Conservation (phyloP, 1,139 yeast species). For the Hanseniaspora sp. region DNA sequence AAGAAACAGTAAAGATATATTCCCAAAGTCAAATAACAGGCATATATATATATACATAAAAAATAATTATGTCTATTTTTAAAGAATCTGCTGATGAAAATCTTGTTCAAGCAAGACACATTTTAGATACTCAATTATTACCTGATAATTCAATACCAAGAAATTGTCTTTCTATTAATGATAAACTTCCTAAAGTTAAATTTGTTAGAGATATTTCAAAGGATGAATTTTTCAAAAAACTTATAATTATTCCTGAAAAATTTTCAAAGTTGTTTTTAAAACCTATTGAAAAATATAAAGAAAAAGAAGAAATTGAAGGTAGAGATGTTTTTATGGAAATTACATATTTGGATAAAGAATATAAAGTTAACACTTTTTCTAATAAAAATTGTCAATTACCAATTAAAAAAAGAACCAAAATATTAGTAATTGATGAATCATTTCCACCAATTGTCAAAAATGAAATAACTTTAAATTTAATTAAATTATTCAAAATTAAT, state of each 20-base stretch:
- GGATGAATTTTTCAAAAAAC: slow-evolving; percentile 10
- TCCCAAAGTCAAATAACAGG: background rate
- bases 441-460: slow-evolving; percentile 13
- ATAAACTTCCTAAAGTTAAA: background rate
- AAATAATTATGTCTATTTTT: slow-evolving; percentile 10
- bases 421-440: slow-evolving; percentile 10
- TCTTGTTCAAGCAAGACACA: slow-evolving; percentile 8
- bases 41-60: no score
- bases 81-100: slow-evolving; percentile 15
- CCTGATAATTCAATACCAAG: background rate
- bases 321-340: background rate
- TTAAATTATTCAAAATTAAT: background rate
- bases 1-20: no score
- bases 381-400: slow-evolving; percentile 5
- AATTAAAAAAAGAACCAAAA: slow-evolving; percentile 5
- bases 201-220: background rate
- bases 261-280: slow-evolving; percentile 3
- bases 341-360: background rate
- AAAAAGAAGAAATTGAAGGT: slow-evolving; percentile 1
- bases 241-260: slow-evolving; percentile 12
- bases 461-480: background rate
- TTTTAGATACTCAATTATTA: background rate
- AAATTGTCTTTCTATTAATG: background rate
- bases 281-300: slow-evolving; percentile 1
- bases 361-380: slow-evolving; percentile 4